Evolutionary conservation across 2,329 filamentous ascomycete species (phyloP), one percentile per base, ranked within the genome.

Genomic region (Sporothrix protearum): DNA sequence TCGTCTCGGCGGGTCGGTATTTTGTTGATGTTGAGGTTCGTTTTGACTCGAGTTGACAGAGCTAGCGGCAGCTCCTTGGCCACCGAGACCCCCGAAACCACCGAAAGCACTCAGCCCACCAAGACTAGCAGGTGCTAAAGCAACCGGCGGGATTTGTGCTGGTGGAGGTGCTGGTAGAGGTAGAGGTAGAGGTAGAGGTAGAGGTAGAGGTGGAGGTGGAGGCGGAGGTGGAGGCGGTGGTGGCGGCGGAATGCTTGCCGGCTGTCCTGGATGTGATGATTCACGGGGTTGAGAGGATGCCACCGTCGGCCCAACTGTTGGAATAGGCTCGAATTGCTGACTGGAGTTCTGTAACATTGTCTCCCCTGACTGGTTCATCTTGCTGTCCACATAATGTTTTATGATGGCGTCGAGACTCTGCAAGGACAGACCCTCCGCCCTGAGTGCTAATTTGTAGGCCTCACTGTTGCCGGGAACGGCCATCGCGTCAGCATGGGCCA

Each of bases 21-120:
- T 61, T 19, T 61, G 57, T 61, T 61, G 57, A 61, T 61, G 57
- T 61, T 61, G 33, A 61, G 28, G 55, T 33, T 59, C 55, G 55
- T 61, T 61, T 61, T 61, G 33, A 42, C 57, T 61, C 57, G 57
- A 61, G 57, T 42, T 61, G 57, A 61, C n/a, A 61, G 57, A 61
- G 57, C 19, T 61, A 61, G 57, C 57, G 57, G 57, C 57, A 61
- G 57, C 33, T 61, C 30, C 57, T 61, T 61, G 57, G 33, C 57
- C 57, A 61, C 57, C 57, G 57, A 61, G 30, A 42, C 53, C 53
- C 53, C 53, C 28, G 53, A 59, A 59, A 28, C 53, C 53, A 55
- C 51, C 51, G 51, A 55, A 55, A 55, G 51, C 51, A 55, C 51
- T 55, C 25, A 55, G 51, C 51, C 51, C 25, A 55, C 55, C 55